Conservation (phyloP, 495 filamentous ascomycete species). For the Talaromyces trachyspermus region DNA sequence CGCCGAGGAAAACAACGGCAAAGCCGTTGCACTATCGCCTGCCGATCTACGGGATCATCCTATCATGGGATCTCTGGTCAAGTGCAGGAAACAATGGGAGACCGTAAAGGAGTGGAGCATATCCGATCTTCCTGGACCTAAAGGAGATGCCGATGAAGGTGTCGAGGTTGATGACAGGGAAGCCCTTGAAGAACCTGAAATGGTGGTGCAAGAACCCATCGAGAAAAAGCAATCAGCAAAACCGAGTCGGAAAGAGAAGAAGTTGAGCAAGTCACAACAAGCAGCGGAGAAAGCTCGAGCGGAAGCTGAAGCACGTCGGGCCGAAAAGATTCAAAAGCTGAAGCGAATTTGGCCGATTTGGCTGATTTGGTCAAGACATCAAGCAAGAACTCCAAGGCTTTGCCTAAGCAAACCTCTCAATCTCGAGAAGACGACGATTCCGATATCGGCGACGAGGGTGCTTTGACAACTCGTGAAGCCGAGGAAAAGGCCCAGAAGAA, state of each 20-base stretch:
- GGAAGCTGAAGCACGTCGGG: constrained; percentile 46
- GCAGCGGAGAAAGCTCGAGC: constrained; percentile 44
- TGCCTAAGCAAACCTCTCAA: constrained; percentile 29
- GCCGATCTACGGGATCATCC: constrained; percentile 75
- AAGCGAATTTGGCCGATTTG: constrained; percentile 67
- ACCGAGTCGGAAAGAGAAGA: constrained; percentile 25
- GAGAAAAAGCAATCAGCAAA: constrained; percentile 23
- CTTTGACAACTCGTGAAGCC: constrained; percentile 54
- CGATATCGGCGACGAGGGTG: constrained; percentile 62
- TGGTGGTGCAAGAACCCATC: constrained; percentile 5
- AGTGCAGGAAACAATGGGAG: constrained; percentile 74
- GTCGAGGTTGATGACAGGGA: neutral
- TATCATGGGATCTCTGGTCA: constrained; percentile 77
- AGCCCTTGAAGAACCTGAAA: constrained; percentile 7
- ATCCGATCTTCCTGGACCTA: constrained; percentile 16
- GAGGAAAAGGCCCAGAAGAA: constrained; percentile 79
- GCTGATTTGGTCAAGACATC: constrained; percentile 32
- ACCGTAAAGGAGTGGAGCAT: constrained; percentile 52
- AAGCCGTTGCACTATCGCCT: constrained; percentile 50
- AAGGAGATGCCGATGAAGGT: constrained; percentile 14
- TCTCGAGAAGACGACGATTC: constrained; percentile 38
- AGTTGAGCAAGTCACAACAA: constrained; percentile 44
- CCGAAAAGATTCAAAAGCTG: constrained; percentile 48
- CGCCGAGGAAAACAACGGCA: constrained; percentile 42
- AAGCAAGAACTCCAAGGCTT: constrained; percentile 23